phyloP scores from a whole-genome alignment of 495 filamentous ascomycete genomes.

The Hypoxylon trugodes region DNA sequence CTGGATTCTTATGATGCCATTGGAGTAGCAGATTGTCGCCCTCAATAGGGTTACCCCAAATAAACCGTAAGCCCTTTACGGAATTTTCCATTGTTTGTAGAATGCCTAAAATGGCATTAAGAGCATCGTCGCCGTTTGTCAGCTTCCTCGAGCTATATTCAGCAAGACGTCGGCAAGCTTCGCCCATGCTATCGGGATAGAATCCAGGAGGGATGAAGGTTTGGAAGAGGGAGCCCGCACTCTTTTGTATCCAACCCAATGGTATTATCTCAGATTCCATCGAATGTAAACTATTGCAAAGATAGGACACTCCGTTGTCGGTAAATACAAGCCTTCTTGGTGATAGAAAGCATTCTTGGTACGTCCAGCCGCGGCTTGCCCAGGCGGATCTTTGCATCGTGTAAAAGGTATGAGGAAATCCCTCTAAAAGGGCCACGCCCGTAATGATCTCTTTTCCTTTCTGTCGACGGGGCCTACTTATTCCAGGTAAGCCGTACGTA shows the following conservation, averaged over 20 bases:
- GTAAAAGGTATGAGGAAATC: neutral
- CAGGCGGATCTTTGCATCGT: neutral
- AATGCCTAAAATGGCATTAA: neutral
- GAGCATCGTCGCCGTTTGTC: neutral
- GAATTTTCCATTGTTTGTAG: neutral
- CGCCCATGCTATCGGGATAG: neutral
- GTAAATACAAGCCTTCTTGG: neutral
- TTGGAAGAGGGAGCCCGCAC: neutral
- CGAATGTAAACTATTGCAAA: neutral
- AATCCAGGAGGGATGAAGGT: neutral
- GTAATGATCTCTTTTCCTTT: neutral
- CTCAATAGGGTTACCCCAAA: neutral
- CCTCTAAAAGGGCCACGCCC: neutral
- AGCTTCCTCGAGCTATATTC: neutral
- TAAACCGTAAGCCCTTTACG: neutral
- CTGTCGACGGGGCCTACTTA: neutral
- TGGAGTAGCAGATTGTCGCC: neutral
- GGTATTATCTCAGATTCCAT: neutral
- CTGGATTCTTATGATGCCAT: constrained; percentile 2
- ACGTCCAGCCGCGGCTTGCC: neutral
- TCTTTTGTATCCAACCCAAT: neutral
- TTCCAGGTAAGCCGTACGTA: constrained; percentile 21
- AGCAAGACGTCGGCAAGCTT: neutral
- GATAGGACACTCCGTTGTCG: neutral
- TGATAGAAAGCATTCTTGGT: neutral